Percentiles rank a stretch among this genome's conserved stretches.
These are phyloP conservation scores for Apophysomyces ossiformis DNA, from an alignment of 371 early-diverging fungal species.

Conservation along the genomic window DNA sequence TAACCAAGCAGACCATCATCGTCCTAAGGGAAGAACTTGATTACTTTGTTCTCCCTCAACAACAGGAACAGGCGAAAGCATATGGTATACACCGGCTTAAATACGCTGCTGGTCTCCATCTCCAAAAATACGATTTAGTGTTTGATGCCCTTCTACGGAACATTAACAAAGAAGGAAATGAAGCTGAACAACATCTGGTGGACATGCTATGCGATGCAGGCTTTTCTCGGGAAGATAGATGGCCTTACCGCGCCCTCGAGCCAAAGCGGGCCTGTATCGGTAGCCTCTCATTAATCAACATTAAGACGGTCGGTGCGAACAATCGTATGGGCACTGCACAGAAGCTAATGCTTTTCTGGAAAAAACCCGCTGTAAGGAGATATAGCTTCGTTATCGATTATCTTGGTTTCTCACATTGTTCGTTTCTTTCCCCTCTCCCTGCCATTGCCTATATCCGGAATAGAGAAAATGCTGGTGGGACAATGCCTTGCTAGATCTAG, in stretches of 20 bases:
- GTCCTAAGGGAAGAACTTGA: slow-evolving; percentile 34
- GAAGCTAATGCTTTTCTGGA: slow-evolving; percentile 73
- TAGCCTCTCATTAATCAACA: slow-evolving; percentile 64
- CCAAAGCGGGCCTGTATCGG: slow-evolving; percentile 63
- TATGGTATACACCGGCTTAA: slow-evolving; percentile 46
- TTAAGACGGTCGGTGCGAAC: slow-evolving; percentile 54
- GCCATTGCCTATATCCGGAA: background rate
- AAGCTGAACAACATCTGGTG: slow-evolving; percentile 74
- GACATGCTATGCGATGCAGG: slow-evolving; percentile 77
- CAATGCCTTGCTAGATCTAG: slow-evolving; percentile 58
- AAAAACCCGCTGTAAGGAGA: slow-evolving; percentile 71
- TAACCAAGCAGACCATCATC: slow-evolving; percentile 27
- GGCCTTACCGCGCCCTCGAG: slow-evolving; percentile 73
- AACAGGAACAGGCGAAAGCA: slow-evolving; percentile 2
- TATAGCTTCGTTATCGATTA: background rate
- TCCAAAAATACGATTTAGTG: slow-evolving; percentile 60
- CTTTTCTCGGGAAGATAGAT: slow-evolving; percentile 62
- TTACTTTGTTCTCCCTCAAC: slow-evolving; percentile 23
- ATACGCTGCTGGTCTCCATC: slow-evolving; percentile 55
- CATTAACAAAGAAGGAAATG: slow-evolving; percentile 62
- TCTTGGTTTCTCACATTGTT: background rate
- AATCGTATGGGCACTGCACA: slow-evolving; percentile 65
- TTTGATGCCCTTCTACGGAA: slow-evolving; percentile 69
- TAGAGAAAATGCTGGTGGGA: slow-evolving; percentile 86
- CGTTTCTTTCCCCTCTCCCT: background rate